Evolutionary conservation across 768 basidiomycete genomes (phyloP).

Genomic region (Leccinum subgranulosum): DNA sequence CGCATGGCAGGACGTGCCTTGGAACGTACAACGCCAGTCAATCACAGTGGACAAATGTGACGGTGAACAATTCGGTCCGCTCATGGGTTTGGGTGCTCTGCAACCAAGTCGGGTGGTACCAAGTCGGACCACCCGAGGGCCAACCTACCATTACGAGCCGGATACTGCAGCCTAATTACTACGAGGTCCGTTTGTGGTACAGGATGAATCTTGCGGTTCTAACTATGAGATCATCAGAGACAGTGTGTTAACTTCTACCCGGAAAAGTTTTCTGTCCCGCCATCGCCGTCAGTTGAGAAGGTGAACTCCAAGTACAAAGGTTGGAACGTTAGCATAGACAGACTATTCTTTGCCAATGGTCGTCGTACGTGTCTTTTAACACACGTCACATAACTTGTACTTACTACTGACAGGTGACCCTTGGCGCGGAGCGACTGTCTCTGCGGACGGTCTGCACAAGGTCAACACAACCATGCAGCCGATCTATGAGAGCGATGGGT

Average conservation of each 20-base stretch:
- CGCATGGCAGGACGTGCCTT: slow-evolving; percentile 31
- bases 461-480: slow-evolving; percentile 52
- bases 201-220: not conserved
- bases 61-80: slow-evolving; percentile 51
- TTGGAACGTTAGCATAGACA: slow-evolving; percentile 56
- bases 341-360: slow-evolving; percentile 70
- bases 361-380: slow-evolving; percentile 41
- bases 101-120: slow-evolving; percentile 61
- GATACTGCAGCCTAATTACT: slow-evolving; percentile 30
- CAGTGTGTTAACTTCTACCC: slow-evolving; percentile 71
- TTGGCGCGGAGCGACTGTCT: slow-evolving; percentile 71
- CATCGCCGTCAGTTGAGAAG: slow-evolving; percentile 38
- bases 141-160: slow-evolving; percentile 35
- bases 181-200: slow-evolving; percentile 17
- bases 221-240: slow-evolving; percentile 38
- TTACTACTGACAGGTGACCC: slow-evolving; percentile 53
- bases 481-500: slow-evolving; percentile 57
- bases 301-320: slow-evolving; percentile 57
- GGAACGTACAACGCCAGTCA: slow-evolving; percentile 40
- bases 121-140: slow-evolving; percentile 36
- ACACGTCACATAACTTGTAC: not conserved
- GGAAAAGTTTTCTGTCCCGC: slow-evolving; percentile 47
- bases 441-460: slow-evolving; percentile 47
- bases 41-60: slow-evolving; percentile 50
- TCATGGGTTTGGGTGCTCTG: slow-evolving; percentile 79